Base-by-base conservation (phyloP, 305 asterid species). In the Rubia peregrina region DNA sequence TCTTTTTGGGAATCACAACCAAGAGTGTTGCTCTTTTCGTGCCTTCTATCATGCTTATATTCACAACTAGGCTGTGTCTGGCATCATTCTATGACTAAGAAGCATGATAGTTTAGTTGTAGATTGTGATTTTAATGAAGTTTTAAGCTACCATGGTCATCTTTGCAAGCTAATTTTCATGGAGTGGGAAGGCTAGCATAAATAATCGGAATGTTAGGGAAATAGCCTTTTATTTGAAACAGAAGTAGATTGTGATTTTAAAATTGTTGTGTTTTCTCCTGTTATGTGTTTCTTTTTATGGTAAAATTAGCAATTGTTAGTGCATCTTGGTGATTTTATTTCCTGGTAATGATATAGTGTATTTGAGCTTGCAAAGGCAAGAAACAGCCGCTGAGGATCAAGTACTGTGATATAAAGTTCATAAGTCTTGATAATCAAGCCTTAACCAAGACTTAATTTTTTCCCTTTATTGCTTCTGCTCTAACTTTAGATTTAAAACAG, bases 351-450 rank as follows among this genome's bases (percentile, higher is more conserved):
- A 9, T 21, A 13, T 46, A 44, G 14, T 48, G 19, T 9, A 24
- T 26, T 30, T 5, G 72, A 36, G 51, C 40, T 38, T 63, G 21
- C 0, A 6, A 63, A 61, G n/a, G 14, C 7, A 22, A 59, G 12
- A 24, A 59, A 59, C 36, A 7, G 7, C 7, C 12, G 6, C 7
- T 38, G 26, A 36, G 67, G 7, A 33, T 38, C 36, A 14, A 63
- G 46, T 12, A 16, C 22, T 17, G 41, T 36, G 22, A 62, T 61
- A 56, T 22, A 21, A 57, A 7, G 14, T 2, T 21, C 21, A 16
- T 61, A 61, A 61, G 33, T 21, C 67, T 61, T 11, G 67, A 63
- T 2, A 63, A 36, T 63, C 24, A 10, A 63, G 48, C 67, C 7
- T 38, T 33, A 38, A 36, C 14, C 14, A 36, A 33, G 7, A 36